Evolutionary conservation across 352 stramenopile species (phyloP).

Genomic region (Pythium rishiriense): DNA sequence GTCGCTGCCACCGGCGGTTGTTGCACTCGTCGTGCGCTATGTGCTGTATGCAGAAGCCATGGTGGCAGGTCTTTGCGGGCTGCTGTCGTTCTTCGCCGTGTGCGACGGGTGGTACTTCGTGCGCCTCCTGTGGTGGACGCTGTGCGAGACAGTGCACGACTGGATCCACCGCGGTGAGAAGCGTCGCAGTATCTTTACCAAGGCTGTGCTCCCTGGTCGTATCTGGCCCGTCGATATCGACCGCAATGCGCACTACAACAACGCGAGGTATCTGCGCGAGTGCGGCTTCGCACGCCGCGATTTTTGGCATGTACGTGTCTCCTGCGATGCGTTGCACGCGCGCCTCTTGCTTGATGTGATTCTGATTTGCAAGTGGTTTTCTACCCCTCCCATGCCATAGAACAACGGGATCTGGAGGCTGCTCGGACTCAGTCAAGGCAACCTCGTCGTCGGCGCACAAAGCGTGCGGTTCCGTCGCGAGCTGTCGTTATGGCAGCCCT

Average conservation of each 20-base stretch:
- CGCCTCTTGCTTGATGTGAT: background rate
- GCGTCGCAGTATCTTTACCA: conserved; percentile 51
- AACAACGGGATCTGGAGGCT: conserved; percentile 76
- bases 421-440: conserved; percentile 50
- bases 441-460: conserved; percentile 81
- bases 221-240: conserved; percentile 73
- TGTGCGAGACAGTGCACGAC: conserved; percentile 28
- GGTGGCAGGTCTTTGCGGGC: conserved; percentile 18
- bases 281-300: conserved; percentile 77
- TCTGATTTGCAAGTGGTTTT: background rate
- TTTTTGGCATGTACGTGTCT: conserved; percentile 74
- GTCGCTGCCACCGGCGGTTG: conserved; percentile 35
- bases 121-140: conserved; percentile 28
- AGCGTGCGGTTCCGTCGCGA: conserved; percentile 83
- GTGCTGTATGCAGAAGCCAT: background rate
- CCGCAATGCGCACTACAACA: conserved; percentile 87
- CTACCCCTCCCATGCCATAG: conserved; percentile 8
- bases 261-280: conserved; percentile 82
- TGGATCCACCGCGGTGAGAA: conserved; percentile 18
- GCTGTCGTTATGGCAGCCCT: conserved; percentile 65
- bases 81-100: conserved; percentile 58
- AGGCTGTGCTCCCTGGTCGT: conserved; percentile 45
- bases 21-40: conserved; percentile 23
- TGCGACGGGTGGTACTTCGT: conserved; percentile 86
- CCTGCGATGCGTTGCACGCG: too few relatives aligned